Conservation (phyloP, 768 basidiomycete genomes). For the Psilocybe cyanescens region DNA sequence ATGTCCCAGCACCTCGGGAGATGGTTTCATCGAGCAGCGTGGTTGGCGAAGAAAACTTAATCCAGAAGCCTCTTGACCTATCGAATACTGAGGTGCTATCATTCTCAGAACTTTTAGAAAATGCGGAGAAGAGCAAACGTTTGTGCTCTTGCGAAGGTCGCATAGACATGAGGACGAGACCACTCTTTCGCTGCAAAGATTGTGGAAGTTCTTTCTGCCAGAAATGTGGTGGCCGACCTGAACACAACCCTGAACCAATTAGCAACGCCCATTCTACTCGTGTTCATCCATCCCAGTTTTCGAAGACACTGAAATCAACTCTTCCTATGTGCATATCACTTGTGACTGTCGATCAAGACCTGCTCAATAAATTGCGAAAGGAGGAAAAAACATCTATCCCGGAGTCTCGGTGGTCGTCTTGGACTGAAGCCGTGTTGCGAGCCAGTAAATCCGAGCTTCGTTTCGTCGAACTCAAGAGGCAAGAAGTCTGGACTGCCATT, state of each 20-base stretch:
- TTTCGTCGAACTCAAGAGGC: slow-evolving; percentile 85
- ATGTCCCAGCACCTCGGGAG: slow-evolving; percentile 23
- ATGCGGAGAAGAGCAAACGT: slow-evolving; percentile 73
- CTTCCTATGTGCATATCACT: slow-evolving; percentile 88
- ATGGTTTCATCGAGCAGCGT: slow-evolving; percentile 52
- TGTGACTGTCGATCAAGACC: slow-evolving; percentile 45
- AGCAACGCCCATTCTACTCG: slow-evolving; percentile 58
- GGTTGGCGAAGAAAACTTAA: slow-evolving; percentile 72
- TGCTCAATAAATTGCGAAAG: slow-evolving; percentile 56
- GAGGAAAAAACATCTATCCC: slow-evolving; percentile 46
- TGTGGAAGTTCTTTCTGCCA: slow-evolving; percentile 82
- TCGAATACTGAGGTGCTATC: slow-evolving; percentile 51
- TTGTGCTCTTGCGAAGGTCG: slow-evolving; percentile 94
- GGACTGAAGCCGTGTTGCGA: slow-evolving; percentile 68
- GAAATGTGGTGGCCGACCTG: slow-evolving; percentile 89
- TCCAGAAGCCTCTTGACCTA: slow-evolving; percentile 69
- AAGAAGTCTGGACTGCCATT: slow-evolving; percentile 83
- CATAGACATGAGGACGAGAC: slow-evolving; percentile 68
- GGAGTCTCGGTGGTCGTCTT: slow-evolving; percentile 64
- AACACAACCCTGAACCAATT: slow-evolving; percentile 72
- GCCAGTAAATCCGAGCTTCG: slow-evolving; percentile 69
- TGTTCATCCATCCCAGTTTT: slow-evolving; percentile 73
- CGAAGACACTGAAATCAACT: slow-evolving; percentile 73
- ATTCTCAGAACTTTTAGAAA: slow-evolving; percentile 58
- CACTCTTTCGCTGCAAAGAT: slow-evolving; percentile 70